phyloP scores from a whole-genome alignment of 805 yeast genomes.

The Saccharomyces paradoxus region DNA sequence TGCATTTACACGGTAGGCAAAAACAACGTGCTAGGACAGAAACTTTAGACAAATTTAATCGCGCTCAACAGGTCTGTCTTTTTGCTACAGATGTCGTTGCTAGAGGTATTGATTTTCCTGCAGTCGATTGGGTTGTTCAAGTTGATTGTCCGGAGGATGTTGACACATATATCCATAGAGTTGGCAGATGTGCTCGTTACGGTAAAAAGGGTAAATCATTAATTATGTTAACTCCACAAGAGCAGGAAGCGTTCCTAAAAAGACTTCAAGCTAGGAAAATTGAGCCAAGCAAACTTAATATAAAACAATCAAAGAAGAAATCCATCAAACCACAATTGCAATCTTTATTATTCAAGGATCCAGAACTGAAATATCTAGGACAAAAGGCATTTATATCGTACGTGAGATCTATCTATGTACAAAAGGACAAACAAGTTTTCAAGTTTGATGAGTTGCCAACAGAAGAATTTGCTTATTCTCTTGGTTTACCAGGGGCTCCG shows the following conservation, averaged over 20 bases:
- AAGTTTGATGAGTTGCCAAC: constrained; percentile 66
- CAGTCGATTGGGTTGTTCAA: constrained; percentile 91
- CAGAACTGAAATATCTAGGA: constrained; percentile 84
- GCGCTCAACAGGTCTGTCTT: constrained; percentile 71
- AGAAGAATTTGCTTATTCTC: constrained; percentile 76
- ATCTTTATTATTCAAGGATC: constrained; percentile 82
- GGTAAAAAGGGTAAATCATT: constrained; percentile 79
- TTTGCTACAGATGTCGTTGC: constrained; percentile 91
- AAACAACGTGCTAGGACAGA: constrained; percentile 85
- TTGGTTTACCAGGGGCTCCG: constrained; percentile 96
- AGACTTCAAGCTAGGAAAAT: constrained; percentile 57
- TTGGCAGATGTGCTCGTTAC: constrained; percentile 82
- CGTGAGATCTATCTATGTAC: constrained; percentile 74
- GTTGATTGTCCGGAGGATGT: constrained; percentile 86
- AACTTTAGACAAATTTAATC: constrained; percentile 67
- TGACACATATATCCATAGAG: constrained; percentile 85
- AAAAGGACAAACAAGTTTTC: constrained; percentile 81
- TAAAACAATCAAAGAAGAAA: constrained; percentile 63
- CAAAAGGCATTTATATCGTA: constrained; percentile 95
- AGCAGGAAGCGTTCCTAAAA: constrained; percentile 66
- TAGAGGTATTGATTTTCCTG: constrained; percentile 86
- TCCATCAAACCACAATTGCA: constrained; percentile 78
- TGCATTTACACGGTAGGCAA: constrained; percentile 83
- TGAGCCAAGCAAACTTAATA: constrained; percentile 61
- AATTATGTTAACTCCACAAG: constrained; percentile 75